Evolutionary conservation across 2,329 filamentous ascomycete genomes (phyloP), one percentile per base, ranked within the genome.

Genomic region (Arthrobotrys iridis): DNA sequence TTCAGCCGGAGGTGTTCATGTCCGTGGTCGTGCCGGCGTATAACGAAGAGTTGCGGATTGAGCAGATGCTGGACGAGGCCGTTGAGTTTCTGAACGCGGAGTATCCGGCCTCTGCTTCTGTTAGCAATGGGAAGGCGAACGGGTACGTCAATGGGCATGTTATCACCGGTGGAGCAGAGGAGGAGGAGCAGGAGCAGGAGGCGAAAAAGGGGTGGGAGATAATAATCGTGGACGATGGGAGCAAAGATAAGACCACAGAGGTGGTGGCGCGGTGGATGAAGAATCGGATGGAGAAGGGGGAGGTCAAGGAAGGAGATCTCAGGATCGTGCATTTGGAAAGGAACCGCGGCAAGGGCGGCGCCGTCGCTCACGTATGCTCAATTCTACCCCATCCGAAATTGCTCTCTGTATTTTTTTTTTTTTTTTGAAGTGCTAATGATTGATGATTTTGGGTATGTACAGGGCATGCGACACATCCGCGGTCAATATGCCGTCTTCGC

Each of bases 301-400:
- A 85, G 72, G 88, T 88, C 22, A 86, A 92, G 20, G 89, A 94
- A 77, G 93, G 94, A 67, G 87, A 92, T 46, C 87, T 99, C 71
- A 87, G 95, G 8, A 88, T 99, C 11, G 88, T 97, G 55, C 88
- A 86, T 4, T 84, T 99, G 60, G 88, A 89, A 77, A 84, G 88
- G 82, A 99, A 99, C 82, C 87, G 95, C 75, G 95, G 95, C 75
- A 99, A 99, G 83, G 95, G 95, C 62, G 95, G 95, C 20, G 92
- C 93, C 5, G 95, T 98, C 40, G 96, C 93, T 2, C 95, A 99
- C 82, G 71, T 75, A 58, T 62, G 70, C 40, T 37, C n/a, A n/a
- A n/a, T n/a, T n/a, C n/a, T n/a, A 13, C 8, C 26, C 18, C 30
- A 35, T 22, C 28, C 10, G n/a, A n/a, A n/a, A n/a, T n/a, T n/a